These are phyloP conservation scores for Euphorbia celastroides DNA, from an alignment of 441 rosid species.

Conservation along the genomic window DNA sequence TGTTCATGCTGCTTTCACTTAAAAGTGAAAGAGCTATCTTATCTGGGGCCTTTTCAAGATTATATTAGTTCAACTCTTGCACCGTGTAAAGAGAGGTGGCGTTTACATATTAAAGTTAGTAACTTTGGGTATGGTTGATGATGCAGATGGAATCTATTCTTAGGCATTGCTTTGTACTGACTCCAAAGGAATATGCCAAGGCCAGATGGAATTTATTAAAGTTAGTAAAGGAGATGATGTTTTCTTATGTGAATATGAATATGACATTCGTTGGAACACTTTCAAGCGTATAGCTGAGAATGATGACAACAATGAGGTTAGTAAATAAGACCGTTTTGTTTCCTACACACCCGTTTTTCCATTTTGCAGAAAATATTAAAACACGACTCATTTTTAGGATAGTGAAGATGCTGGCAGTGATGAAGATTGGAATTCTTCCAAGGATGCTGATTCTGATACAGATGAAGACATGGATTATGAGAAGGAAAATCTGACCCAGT, in stretches of 20 bases:
- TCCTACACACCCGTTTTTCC: constrained; percentile 3
- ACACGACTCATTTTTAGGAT: constrained; percentile 30
- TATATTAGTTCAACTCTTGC: not conserved
- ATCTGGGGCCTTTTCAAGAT: too few relatives aligned
- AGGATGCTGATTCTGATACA: constrained; percentile 43
- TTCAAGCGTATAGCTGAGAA: constrained; percentile 83
- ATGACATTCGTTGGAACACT: constrained; percentile 84
- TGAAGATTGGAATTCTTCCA: constrained; percentile 59
- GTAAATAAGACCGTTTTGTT: constrained; percentile 13
- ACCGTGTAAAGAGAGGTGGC: constrained; percentile 5
- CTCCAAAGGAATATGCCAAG: constrained; percentile 65
- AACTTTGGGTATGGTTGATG: constrained; percentile 14
- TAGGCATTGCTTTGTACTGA: constrained; percentile 75
- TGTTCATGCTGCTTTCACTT: not conserved
- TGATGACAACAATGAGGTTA: constrained; percentile 50
- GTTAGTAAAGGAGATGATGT: constrained; percentile 79
- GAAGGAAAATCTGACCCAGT: constrained; percentile 38
- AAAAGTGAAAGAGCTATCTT: too few relatives aligned
- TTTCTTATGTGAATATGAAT: constrained; percentile 88
- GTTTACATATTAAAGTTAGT: not conserved
- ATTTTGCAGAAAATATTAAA: constrained; percentile 5
- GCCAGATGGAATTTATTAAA: too few relatives aligned
- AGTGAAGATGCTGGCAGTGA: constrained; percentile 61
- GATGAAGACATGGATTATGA: constrained; percentile 62
- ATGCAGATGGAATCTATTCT: constrained; percentile 74